phyloP scores from a whole-genome alignment of 2,329 filamentous ascomycete species.

The Fusarium bactridioides region DNA sequence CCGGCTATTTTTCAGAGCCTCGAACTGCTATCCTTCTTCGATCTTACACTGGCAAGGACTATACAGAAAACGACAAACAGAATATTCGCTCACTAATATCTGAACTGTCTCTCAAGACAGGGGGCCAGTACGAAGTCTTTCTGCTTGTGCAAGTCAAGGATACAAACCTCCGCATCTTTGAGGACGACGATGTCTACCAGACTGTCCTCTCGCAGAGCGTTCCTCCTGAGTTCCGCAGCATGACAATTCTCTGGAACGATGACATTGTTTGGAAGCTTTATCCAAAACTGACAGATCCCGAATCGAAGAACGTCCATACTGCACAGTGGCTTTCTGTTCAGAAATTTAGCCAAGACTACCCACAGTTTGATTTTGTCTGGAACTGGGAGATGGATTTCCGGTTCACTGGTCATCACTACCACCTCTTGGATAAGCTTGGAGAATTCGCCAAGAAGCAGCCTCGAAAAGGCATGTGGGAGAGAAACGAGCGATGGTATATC shows the following conservation, averaged over 20 bases:
- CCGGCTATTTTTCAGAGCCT: constrained; percentile 48
- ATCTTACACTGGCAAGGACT: constrained; percentile 77
- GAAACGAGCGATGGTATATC: constrained; percentile 77
- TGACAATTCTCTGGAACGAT: constrained; percentile 79
- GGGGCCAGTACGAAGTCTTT: constrained; percentile 83
- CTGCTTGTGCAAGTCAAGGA: constrained; percentile 82
- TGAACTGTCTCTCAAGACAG: constrained; percentile 77
- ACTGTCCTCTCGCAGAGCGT: constrained; percentile 68
- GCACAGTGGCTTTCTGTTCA: constrained; percentile 77
- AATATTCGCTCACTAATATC: constrained; percentile 80
- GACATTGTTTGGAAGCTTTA: constrained; percentile 79
- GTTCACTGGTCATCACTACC: constrained; percentile 82
- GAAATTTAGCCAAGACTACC: constrained; percentile 77
- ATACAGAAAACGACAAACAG: constrained; percentile 81
- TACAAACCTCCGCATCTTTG: constrained; percentile 63
- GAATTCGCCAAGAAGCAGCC: constrained; percentile 73
- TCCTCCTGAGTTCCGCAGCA: constrained; percentile 73
- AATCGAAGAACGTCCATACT: constrained; percentile 62
- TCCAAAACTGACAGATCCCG: constrained; percentile 71
- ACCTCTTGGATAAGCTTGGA: constrained; percentile 73
- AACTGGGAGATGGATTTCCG: constrained; percentile 89
- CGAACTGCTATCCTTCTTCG: constrained; percentile 80
- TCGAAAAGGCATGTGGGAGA: constrained; percentile 76
- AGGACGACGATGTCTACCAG: constrained; percentile 66
- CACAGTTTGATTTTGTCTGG: constrained; percentile 83